Percentiles rank a stretch among this genome's conserved stretches.
phyloP scores from a whole-genome alignment of 2,329 filamentous ascomycete species.

The Neobulgaria alba region DNA sequence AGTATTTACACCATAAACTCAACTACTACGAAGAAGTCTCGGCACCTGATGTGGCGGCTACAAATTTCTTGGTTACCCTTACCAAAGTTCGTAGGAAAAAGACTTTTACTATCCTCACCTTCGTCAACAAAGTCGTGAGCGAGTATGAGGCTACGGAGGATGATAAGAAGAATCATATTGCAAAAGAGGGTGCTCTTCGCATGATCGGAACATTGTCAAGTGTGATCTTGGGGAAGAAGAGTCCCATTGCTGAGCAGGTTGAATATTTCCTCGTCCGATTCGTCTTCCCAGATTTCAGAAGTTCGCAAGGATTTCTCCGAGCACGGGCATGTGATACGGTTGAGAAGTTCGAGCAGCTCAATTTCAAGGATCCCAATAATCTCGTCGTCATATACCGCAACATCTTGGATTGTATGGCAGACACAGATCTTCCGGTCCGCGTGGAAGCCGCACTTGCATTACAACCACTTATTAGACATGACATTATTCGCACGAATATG shows the following conservation, averaged over 20 bases:
- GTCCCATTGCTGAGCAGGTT: slow-evolving; percentile 92
- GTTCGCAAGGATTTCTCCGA: slow-evolving; percentile 81
- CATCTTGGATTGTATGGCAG: slow-evolving; percentile 94
- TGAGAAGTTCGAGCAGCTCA: slow-evolving; percentile 94
- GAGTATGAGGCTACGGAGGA: slow-evolving; percentile 79
- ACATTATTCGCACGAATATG: slow-evolving; percentile 90
- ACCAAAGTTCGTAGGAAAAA: slow-evolving; percentile 94
- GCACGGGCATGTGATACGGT: slow-evolving; percentile 94
- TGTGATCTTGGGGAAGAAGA: slow-evolving; percentile 96
- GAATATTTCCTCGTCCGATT: slow-evolving; percentile 98
- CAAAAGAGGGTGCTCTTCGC: slow-evolving; percentile 90
- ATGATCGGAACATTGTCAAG: slow-evolving; percentile 96
- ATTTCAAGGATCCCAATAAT: slow-evolving; percentile 95
- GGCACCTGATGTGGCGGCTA: slow-evolving; percentile 88
- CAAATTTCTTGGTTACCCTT: slow-evolving; percentile 90
- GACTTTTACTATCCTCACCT: slow-evolving; percentile 88
- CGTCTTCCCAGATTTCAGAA: slow-evolving; percentile 96
- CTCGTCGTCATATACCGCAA: slow-evolving; percentile 93
- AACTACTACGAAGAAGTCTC: slow-evolving; percentile 98
- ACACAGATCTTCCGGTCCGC: slow-evolving; percentile 83
- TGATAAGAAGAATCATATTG: slow-evolving; percentile 84
- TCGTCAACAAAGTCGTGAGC: slow-evolving; percentile 91
- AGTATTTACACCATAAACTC: slow-evolving; percentile 93
- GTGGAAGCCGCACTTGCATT: slow-evolving; percentile 90
- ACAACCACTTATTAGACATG: slow-evolving; percentile 91